phyloP scores from a whole-genome alignment of 2,329 filamentous ascomycete genomes.

The Apiospora malaysiana region DNA sequence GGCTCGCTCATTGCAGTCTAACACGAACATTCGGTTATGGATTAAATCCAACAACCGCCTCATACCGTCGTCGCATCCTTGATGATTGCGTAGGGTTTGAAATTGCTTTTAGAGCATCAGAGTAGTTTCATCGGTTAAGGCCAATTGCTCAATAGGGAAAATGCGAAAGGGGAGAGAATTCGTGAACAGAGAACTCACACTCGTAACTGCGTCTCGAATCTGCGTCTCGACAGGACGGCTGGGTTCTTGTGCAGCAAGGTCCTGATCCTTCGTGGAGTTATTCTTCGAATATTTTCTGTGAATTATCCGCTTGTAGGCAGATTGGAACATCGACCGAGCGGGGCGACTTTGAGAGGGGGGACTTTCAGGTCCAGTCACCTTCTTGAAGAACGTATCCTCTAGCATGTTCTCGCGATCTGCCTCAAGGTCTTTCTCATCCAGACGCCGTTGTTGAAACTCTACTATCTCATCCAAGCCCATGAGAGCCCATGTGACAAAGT shows the following conservation, averaged over 20 bases:
- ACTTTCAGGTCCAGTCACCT: neutral
- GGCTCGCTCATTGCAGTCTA: neutral
- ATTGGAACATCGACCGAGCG: neutral
- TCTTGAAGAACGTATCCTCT: neutral
- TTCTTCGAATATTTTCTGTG: neutral
- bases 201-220: neutral
- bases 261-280: neutral
- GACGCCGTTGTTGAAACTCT: constrained; percentile 11
- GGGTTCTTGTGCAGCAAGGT: neutral
- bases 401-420: neutral
- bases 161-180: neutral
- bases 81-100: neutral
- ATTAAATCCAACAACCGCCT: neutral
- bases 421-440: neutral
- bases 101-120: neutral
- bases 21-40: neutral
- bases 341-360: neutral
- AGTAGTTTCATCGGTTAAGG: too few relatives aligned
- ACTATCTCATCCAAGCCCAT: constrained; percentile 27
- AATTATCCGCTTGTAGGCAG: neutral
- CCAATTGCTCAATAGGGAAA: neutral
- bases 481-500: constrained; percentile 30
- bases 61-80: neutral
- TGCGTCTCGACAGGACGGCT: neutral
- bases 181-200: neutral